Conservation (phyloP, 1,139 yeast genomes). For the Taphrina sp. region DNA sequence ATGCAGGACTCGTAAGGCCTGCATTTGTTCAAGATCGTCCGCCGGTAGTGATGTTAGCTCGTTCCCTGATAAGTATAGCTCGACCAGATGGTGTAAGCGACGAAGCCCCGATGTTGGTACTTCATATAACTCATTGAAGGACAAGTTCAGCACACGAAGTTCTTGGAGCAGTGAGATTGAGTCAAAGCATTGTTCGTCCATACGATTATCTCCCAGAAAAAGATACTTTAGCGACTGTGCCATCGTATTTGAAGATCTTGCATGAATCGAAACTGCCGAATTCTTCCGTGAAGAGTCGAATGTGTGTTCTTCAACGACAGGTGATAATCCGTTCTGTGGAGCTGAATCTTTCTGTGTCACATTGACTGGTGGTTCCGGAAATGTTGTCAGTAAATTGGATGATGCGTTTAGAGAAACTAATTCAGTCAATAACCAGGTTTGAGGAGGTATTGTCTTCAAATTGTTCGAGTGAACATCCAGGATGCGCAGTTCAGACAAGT, state of each 20-base stretch:
- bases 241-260: conserved; percentile 37
- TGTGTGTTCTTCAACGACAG: conserved; percentile 19
- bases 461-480: conserved; percentile 87
- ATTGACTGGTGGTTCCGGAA: conserved; percentile 52
- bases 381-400: conserved; percentile 67
- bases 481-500: conserved; percentile 58
- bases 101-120: conserved; percentile 71
- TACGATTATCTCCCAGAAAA: conserved; percentile 76
- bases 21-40: conserved; percentile 71
- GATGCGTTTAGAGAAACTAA: conserved; percentile 68
- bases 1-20: conserved; percentile 59
- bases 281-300: conserved; percentile 1
- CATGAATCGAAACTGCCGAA: conserved; percentile 8
- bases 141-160: conserved; percentile 65
- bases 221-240: conserved; percentile 54
- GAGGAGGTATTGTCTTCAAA: conserved; percentile 65
- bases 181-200: conserved; percentile 75
- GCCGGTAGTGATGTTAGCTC: conserved; percentile 74
- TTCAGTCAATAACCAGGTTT: conserved; percentile 63
- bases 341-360: conserved; percentile 2
- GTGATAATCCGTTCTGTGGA: conserved; percentile 6
- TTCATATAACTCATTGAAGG: conserved; percentile 81
- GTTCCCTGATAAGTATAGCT: conserved; percentile 82
- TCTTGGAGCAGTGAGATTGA: conserved; percentile 60
- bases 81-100: conserved; percentile 58